These are phyloP conservation scores for Leptodontidium sp. DNA, from an alignment of 2,329 filamentous ascomycete genomes.

Conservation along the genomic window DNA sequence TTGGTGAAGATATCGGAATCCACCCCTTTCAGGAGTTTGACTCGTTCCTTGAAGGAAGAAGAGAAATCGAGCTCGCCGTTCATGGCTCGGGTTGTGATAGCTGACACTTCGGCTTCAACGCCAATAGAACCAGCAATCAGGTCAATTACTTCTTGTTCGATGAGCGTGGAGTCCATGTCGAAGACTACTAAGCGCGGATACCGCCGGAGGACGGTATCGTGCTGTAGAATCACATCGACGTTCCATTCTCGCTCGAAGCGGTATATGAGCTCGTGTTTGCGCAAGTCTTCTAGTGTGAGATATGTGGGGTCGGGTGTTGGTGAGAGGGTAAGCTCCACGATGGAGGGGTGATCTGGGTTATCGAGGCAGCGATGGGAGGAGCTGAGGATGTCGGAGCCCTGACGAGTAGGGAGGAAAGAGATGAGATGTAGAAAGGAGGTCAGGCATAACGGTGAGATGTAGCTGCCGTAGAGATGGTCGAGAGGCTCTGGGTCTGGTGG, in stretches of 20 bases:
- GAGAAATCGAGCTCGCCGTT: slow-evolving; percentile 94
- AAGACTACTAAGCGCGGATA: slow-evolving; percentile 92
- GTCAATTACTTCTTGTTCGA: slow-evolving; percentile 97
- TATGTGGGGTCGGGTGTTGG: slow-evolving; percentile 69
- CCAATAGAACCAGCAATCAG: slow-evolving; percentile 87
- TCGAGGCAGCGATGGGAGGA: slow-evolving; percentile 73
- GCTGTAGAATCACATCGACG: slow-evolving; percentile 82
- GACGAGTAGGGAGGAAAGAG: slow-evolving; percentile 65
- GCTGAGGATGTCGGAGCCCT: slow-evolving; percentile 58
- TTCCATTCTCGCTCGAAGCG: slow-evolving; percentile 90
- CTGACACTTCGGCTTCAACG: slow-evolving; percentile 81
- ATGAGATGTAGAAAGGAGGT: slow-evolving; percentile 73
- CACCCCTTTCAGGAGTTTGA: slow-evolving; percentile 82
- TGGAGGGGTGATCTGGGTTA: slow-evolving; percentile 63
- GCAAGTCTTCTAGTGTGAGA: slow-evolving; percentile 72
- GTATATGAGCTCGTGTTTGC: slow-evolving; percentile 83
- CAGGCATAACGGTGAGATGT: slow-evolving; percentile 70
- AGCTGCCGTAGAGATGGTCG: slow-evolving; percentile 71
- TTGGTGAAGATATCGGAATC: slow-evolving; percentile 80
- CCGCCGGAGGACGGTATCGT: slow-evolving; percentile 75
- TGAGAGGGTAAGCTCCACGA: slow-evolving; percentile 72
- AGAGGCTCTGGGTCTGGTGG: slow-evolving; percentile 63
- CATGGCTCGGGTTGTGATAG: slow-evolving; percentile 95
- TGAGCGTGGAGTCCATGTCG: slow-evolving; percentile 98
- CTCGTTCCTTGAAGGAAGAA: slow-evolving; percentile 80